Evolutionary conservation across 2,329 filamentous ascomycete genomes (phyloP).

Genomic region (Cephalotrichum gorgonifer): DNA sequence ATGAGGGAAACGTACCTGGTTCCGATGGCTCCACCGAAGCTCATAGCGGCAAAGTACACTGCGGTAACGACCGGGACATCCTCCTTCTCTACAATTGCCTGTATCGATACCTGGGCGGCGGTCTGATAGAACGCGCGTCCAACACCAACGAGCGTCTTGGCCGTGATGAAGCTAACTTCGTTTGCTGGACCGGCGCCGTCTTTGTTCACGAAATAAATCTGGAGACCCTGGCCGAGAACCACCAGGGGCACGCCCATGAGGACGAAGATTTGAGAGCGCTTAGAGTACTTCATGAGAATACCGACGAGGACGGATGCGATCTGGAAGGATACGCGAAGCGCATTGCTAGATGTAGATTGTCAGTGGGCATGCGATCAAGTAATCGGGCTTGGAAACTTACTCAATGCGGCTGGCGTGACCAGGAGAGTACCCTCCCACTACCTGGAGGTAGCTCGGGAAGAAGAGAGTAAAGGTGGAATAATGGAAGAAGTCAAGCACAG

Average conservation of each 20-base stretch:
- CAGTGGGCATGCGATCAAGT: fast-evolving
- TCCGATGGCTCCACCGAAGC: conserved; percentile 18
- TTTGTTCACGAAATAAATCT: conserved; percentile 18
- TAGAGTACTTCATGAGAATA: conserved; percentile 24
- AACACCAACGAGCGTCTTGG: conserved; percentile 22
- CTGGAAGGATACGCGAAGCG: conserved; percentile 23
- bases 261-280: conserved; percentile 21
- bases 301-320: conserved; percentile 22
- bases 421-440: conserved; percentile 22
- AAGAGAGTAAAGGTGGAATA: conserved; percentile 28
- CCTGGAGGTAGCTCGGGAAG: conserved; percentile 28
- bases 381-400: conserved; percentile 12
- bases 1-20: conserved; percentile 12
- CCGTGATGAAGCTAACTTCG: conserved; percentile 22
- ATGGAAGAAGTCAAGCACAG: conserved; percentile 24
- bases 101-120: conserved; percentile 21
- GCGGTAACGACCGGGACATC: conserved; percentile 24
- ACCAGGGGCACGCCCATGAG: conserved; percentile 19
- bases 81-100: conserved; percentile 20
- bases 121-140: conserved; percentile 24
- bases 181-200: conserved; percentile 14
- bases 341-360: conserved; percentile 12
- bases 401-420: conserved; percentile 25
- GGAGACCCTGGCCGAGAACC: conserved; percentile 22
- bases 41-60: conserved; percentile 24